phyloP scores from a whole-genome alignment of 768 basidiomycete species.

The Serpula lacrymans region DNA sequence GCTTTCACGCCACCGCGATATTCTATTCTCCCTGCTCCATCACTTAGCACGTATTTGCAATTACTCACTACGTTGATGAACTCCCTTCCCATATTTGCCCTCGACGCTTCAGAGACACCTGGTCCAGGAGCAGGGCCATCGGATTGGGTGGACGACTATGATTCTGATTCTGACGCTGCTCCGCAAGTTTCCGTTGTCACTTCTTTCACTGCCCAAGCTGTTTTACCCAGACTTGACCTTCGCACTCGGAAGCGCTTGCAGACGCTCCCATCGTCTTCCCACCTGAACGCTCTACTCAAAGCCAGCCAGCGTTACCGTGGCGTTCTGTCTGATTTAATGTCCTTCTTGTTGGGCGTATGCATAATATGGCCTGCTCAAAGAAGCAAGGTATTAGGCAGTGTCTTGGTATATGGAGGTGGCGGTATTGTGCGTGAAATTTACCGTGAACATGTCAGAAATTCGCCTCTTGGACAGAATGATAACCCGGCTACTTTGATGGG shows the following conservation, averaged over 20 bases:
- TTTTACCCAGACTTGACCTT: constrained; percentile 46
- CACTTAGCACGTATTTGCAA: constrained; percentile 51
- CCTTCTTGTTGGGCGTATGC: constrained; percentile 55
- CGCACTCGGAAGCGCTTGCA: constrained; percentile 63
- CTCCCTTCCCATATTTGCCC: constrained; percentile 46
- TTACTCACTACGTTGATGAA: constrained; percentile 52
- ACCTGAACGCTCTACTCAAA: constrained; percentile 53
- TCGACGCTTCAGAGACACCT: constrained; percentile 41
- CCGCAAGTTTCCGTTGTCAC: constrained; percentile 34
- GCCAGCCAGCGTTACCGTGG: constrained; percentile 37
- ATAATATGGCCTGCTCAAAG: constrained; percentile 57
- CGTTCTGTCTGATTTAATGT: constrained; percentile 46
- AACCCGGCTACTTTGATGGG: constrained; percentile 34
- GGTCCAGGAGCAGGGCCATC: constrained; percentile 9
- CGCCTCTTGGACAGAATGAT: constrained; percentile 60
- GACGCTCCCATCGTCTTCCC: constrained; percentile 49
- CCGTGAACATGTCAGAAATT: constrained; percentile 57
- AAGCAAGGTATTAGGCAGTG: constrained; percentile 54
- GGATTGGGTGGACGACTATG: constrained; percentile 31
- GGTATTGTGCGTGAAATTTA: constrained; percentile 76
- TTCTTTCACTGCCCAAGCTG: constrained; percentile 22
- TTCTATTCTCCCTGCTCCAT: constrained; percentile 37
- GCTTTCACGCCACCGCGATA: constrained; percentile 66
- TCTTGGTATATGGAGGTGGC: constrained; percentile 49
- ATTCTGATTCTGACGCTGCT: constrained; percentile 36